Base-by-base conservation (phyloP, 2,329 filamentous ascomycete genomes). In the Cadophora malorum region DNA sequence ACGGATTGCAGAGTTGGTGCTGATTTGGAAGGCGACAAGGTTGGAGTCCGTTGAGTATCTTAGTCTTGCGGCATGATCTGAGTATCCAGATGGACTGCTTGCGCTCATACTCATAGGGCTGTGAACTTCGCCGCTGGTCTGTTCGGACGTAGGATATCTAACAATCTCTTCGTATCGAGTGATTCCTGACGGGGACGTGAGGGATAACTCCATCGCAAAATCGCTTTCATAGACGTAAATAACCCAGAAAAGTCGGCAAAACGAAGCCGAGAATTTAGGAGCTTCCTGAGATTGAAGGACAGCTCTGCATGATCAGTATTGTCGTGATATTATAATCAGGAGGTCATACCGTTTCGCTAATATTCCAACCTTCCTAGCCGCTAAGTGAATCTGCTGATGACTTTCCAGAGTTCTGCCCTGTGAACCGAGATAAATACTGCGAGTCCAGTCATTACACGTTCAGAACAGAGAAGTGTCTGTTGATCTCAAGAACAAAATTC, bases 11-110 rank as follows among this genome's bases (percentile, higher is more conserved):
- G 41, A 45, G 14, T 45, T 45, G 4, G 41, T 45, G 14, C 41
- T 45, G 41, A 45, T 45, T 45, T 45, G 41, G 41, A 45, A 45
- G 41, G 41, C 41, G 41, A 45, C 41, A 45, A 45, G 41, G 41
- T 19, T 45, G 41, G 41, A 45, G 41, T 45, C 41, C 12, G 12
- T 45, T 19, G 41, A 45, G 41, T 45, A 19, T 16, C 41, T 45
- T 2, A 45, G 41, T 45, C 41, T 45, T 19, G 41, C 16, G 12
- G 12, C 14, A 45, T 45, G 41, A 14, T 45, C 41, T 45, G 14
- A 16, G 16, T 16, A 45, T 16, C 16, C 41, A 19, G 14, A 45
- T 19, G 41, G 41, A 45, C 41, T 45, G 14, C 41, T 45, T 3
- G 41, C 16, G 16, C 19, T 14, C 41, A 45, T 16, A 45, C 14